Conservation (phyloP, 2,329 filamentous ascomycete genomes). For the Ceratocystiopsis sp. region DNA sequence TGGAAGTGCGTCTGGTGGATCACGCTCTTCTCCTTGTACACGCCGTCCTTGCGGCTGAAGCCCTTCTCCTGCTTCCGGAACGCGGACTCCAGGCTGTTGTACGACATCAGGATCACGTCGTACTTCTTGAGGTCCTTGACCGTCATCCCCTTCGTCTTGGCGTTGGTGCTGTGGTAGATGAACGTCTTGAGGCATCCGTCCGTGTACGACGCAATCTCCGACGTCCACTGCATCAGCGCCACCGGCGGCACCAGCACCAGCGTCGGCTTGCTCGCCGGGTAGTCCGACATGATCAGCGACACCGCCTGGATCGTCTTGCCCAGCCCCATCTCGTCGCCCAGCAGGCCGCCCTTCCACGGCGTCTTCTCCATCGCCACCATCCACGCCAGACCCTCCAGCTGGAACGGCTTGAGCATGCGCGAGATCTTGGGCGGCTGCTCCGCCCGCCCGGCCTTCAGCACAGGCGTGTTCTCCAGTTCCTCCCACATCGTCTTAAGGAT, state of each 20-base stretch:
- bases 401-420: slow-evolving; percentile 78
- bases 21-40: slow-evolving; percentile 62
- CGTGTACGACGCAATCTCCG: slow-evolving; percentile 66
- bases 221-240: slow-evolving; percentile 88
- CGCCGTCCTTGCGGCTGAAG: slow-evolving; percentile 61
- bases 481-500: slow-evolving; percentile 73
- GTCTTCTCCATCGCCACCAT: slow-evolving; percentile 81
- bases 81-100: slow-evolving; percentile 79
- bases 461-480: slow-evolving; percentile 48
- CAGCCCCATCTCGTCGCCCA: slow-evolving; percentile 97
- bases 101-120: slow-evolving; percentile 95
- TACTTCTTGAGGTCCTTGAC: slow-evolving; percentile 61
- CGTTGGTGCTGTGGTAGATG: slow-evolving; percentile 75
- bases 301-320: slow-evolving; percentile 98
- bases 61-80: slow-evolving; percentile 87
- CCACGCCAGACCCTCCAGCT: slow-evolving; percentile 86
- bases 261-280: slow-evolving; percentile 64
- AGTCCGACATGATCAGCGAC: slow-evolving; percentile 95
- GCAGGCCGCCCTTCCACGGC: slow-evolving; percentile 70
- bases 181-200: slow-evolving; percentile 80
- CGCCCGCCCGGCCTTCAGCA: slow-evolving; percentile 45
- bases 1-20: slow-evolving; percentile 83
- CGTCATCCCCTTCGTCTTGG: slow-evolving; percentile 62
- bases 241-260: slow-evolving; percentile 85
- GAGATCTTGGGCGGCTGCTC: slow-evolving; percentile 62